Percentiles rank a stretch among this genome's conserved stretches.
Conservation (phyloP, 2,329 filamentous ascomycete species). For the Hirsutella rhossiliensis region DNA sequence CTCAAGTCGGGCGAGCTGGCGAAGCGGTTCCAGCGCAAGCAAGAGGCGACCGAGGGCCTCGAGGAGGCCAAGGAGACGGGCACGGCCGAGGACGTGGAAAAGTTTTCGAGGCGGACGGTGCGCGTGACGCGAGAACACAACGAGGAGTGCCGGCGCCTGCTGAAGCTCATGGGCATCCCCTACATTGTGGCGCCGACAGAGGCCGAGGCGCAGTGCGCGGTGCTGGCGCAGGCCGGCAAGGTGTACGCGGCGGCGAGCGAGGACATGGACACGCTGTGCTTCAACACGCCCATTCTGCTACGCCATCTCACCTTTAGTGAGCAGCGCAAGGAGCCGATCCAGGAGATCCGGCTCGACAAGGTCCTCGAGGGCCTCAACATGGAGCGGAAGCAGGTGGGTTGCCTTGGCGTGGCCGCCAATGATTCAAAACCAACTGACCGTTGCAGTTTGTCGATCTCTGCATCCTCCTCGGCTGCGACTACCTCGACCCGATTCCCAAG, state of each 20-base stretch:
- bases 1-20: conserved; percentile 95
- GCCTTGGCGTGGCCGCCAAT: neutral
- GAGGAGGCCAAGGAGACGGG: conserved; percentile 97
- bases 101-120: conserved; percentile 88
- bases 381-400: conserved; percentile 66
- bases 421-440: neutral
- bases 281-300: conserved; percentile 81
- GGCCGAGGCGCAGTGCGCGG: conserved; percentile 92
- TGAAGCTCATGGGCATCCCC: conserved; percentile 93
- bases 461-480: conserved; percentile 94
- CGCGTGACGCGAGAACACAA: conserved; percentile 96
- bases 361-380: conserved; percentile 80
- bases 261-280: conserved; percentile 98
- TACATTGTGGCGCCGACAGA: conserved; percentile 94
- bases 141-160: conserved; percentile 76
- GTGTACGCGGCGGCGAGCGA: conserved; percentile 95
- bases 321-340: conserved; percentile 93
- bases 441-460: conserved; percentile 89
- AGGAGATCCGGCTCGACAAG: conserved; percentile 81
- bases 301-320: conserved; percentile 94
- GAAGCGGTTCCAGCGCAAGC: conserved; percentile 90
- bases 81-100: conserved; percentile 94
- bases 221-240: conserved; percentile 78
- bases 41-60: conserved; percentile 77
- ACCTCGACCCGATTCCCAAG: conserved; percentile 92